A percentile compares a stretch with the other conserved stretches of the same genome.
phyloP scores from a whole-genome alignment of 176 grass and related monocot species.

The Alopecurus myosuroides region DNA sequence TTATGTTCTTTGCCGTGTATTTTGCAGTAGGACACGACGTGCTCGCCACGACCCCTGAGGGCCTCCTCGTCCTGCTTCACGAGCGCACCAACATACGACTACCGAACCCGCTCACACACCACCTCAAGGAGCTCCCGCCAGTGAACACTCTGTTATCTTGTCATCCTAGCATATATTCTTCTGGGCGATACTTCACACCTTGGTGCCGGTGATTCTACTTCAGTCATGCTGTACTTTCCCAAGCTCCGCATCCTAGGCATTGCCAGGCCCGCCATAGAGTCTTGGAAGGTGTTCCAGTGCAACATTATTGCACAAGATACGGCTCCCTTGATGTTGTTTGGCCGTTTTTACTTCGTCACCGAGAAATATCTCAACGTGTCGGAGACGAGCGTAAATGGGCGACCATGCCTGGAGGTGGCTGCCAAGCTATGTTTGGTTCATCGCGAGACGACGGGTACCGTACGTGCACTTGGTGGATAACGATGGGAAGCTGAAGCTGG shows the following conservation, averaged over 20 bases:
- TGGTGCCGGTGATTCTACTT: background rate
- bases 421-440: background rate
- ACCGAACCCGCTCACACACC: background rate
- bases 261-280: background rate
- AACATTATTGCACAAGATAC: background rate
- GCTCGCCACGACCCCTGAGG: background rate
- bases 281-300: background rate
- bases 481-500: background rate
- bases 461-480: conserved; percentile 15
- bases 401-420: background rate
- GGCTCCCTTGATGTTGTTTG: background rate
- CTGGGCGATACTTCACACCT: background rate
- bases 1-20: too few relatives aligned
- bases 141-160: background rate
- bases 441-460: accelerated
- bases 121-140: background rate
- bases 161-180: background rate
- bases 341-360: background rate
- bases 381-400: background rate
- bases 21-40: too few relatives aligned
- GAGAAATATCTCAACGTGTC: background rate
- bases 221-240: too few relatives aligned
- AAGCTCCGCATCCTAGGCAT: background rate
- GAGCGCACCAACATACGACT: background rate
- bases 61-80: background rate